Evolutionary conservation across 768 basidiomycete genomes (phyloP), one percentile per base, ranked within the genome.

Genomic region (Trametes cingulata): DNA sequence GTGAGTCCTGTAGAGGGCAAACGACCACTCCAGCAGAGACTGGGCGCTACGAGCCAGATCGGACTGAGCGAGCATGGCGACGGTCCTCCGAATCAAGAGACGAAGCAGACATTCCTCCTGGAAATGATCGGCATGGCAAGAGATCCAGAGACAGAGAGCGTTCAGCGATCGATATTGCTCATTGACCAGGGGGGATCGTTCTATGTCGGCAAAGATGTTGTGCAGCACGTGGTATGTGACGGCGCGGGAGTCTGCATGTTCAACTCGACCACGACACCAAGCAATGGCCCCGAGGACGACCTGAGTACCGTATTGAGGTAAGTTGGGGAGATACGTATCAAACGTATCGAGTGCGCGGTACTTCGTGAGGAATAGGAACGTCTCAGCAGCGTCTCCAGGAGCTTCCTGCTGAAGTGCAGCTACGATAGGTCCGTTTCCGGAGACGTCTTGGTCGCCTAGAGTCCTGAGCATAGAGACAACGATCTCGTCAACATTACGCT

Each of bases 111-210:
- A 82, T 0, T 76, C 65, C 49, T 90, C 80, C 17, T 75, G 71
- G 68, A 92, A 86, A 45, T 82, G 78, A 25, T 78, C 69, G 45
- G 77, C 71, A 58, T 84, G 82, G 40, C 82, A 79, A 3, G 93
- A 80, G 45, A 93, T 78, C 81, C 91, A 87, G 27, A 98, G 73
- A 25, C 84, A 84, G 45, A 96, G 74, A 1, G 85, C 82, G 56
- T 92, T 87, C 40, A 95, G 68, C 27, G 87, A 75, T 13, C 95
- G 85, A 40, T 85, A 72, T 69, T 95, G 91, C 69, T 96, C 93
- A 70, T 92, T 91, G 61, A 96, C 81, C 39, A 97, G 79, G 19
- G 87, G 87, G 0, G 85, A 84, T 10, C 74, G 71, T 58, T 90
- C 82, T 9, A 93, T 74, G 40, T 80, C 79, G 6, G 85, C 79